Evolutionary conservation across 2,329 filamentous ascomycete species (phyloP).

Genomic region (Clonostachys chloroleuca): DNA sequence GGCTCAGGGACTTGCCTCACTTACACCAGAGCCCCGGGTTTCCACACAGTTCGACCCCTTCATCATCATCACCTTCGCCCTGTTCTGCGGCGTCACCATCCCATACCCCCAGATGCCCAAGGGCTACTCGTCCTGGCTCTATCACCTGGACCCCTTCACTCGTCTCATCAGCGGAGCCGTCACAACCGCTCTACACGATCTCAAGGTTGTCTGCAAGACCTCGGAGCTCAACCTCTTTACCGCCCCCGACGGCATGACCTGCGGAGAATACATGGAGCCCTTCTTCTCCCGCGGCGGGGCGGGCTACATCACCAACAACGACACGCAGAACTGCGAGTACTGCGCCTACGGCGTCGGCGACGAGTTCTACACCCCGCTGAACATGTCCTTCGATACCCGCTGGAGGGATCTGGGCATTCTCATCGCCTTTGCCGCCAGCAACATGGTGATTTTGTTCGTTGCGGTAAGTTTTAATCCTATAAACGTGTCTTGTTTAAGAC

Average conservation of each 20-base stretch:
- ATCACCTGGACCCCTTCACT: conserved; percentile 80
- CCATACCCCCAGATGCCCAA: conserved; percentile 71
- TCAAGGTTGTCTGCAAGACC: conserved; percentile 54
- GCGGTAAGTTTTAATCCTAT: conserved; percentile 35
- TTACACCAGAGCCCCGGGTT: conserved; percentile 77
- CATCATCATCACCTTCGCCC: conserved; percentile 74
- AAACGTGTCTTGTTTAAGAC: not conserved
- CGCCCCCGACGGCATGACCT: conserved; percentile 61
- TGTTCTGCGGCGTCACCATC: conserved; percentile 87
- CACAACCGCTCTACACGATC: conserved; percentile 68
- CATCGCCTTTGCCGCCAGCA: conserved; percentile 70
- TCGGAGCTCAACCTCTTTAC: conserved; percentile 65
- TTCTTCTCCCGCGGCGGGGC: conserved; percentile 67
- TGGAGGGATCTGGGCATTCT: conserved; percentile 85
- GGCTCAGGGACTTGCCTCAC: conserved; percentile 69
- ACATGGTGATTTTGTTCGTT: conserved; percentile 57
- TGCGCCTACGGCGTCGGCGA: conserved; percentile 79
- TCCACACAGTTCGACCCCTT: conserved; percentile 78
- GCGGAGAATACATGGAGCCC: conserved; percentile 68
- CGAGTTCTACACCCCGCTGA: conserved; percentile 69
- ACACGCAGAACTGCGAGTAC: conserved; percentile 68
- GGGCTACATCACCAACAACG: conserved; percentile 67
- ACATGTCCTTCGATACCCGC: conserved; percentile 61
- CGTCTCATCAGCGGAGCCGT: conserved; percentile 77
- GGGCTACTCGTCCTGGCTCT: conserved; percentile 79